phyloP scores from a whole-genome alignment of 441 rosid genomes.

The Pelargonium fulgidum region DNA sequence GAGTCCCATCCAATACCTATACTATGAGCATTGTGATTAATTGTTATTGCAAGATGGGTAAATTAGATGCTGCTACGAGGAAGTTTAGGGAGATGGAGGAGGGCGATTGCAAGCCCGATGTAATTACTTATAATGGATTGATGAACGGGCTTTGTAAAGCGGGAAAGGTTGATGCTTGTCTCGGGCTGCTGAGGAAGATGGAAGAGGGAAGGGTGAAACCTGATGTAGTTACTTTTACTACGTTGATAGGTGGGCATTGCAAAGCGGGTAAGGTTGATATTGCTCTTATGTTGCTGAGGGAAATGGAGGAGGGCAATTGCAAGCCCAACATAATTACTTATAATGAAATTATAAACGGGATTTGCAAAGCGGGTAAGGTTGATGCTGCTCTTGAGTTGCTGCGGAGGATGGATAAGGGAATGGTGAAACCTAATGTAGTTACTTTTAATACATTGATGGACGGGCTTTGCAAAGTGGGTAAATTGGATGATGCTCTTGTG shows the following conservation, averaged over 20 bases:
- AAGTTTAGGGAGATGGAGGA: slow-evolving; percentile 1
- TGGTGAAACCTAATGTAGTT: background rate
- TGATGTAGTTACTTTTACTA: background rate
- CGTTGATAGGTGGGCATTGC: background rate
- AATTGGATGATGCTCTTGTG: background rate
- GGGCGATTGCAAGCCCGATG: background rate
- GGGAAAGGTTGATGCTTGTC: background rate
- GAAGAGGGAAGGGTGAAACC: background rate
- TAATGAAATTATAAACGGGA: background rate
- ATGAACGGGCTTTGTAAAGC: background rate
- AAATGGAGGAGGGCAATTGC: background rate
- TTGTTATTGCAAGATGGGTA: background rate
- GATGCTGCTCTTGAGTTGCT: background rate
- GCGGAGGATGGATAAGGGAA: background rate
- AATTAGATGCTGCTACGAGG: background rate
- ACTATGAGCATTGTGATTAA: background rate
- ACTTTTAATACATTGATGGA: background rate
- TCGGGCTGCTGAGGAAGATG: background rate
- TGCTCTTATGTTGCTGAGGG: background rate
- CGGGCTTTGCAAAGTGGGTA: background rate
- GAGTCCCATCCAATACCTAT: background rate
- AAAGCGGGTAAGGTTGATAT: background rate
- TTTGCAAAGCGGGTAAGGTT: background rate
- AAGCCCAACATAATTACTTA: background rate
- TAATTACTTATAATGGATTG: background rate